These are phyloP conservation scores for Harringtonia lauricola DNA, from an alignment of 2,329 filamentous ascomycete species.

Conservation along the genomic window DNA sequence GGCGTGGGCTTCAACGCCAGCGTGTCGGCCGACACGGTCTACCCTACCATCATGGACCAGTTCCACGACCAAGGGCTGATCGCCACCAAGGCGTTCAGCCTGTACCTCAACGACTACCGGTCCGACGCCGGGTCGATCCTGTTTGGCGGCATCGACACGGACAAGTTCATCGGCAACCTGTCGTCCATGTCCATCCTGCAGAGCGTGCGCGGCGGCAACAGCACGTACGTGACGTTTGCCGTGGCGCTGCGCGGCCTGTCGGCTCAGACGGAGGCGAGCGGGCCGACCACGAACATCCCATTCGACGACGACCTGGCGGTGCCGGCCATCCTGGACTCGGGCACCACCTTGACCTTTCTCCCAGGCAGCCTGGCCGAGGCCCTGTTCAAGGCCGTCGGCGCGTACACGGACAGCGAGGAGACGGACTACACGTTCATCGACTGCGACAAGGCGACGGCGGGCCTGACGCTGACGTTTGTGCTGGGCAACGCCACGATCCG, in stretches of 20 bases:
- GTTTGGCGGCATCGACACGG: conserved; percentile 59
- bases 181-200: conserved; percentile 42
- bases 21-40: conserved; percentile 30
- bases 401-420: conserved; percentile 22
- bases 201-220: conserved; percentile 23
- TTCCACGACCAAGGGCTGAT: conserved; percentile 53
- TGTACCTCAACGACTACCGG: conserved; percentile 48
- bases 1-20: conserved; percentile 46
- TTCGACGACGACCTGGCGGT: conserved; percentile 12
- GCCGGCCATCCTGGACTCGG: conserved; percentile 56
- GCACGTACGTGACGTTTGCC: conserved; percentile 27
- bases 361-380: conserved; percentile 35
- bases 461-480: conserved; percentile 23
- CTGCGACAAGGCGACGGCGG: conserved; percentile 20
- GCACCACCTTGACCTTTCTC: conserved; percentile 53
- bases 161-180: conserved; percentile 51
- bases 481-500: conserved; percentile 16
- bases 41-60: conserved; percentile 52
- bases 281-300: background rate
- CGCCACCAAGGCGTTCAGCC: conserved; percentile 52
- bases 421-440: conserved; percentile 28
- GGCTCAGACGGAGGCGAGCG: conserved; percentile 14
- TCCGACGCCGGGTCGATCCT: conserved; percentile 51
- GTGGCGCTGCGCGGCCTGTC: conserved; percentile 26
- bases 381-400: conserved; percentile 27